Conservation (phyloP, 2,329 filamentous ascomycete genomes). For the Bretziella fagacearum region DNA sequence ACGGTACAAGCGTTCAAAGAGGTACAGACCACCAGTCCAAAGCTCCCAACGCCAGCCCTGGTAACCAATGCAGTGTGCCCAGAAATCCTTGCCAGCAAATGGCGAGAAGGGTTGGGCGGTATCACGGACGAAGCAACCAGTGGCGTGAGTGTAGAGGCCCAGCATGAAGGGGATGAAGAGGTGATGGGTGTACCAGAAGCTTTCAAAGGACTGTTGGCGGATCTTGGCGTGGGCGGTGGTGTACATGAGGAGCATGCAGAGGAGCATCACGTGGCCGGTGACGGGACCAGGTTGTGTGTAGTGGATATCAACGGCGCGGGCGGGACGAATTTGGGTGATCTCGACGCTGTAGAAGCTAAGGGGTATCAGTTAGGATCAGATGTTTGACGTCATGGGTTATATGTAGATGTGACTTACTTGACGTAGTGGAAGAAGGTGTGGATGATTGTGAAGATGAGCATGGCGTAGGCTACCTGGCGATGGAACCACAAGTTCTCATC, state of each 20-base stretch:
- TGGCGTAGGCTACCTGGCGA: conserved; percentile 76
- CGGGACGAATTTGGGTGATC: conserved; percentile 60
- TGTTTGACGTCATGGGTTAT: neutral
- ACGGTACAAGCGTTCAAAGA: conserved; percentile 76
- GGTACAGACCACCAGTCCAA: conserved; percentile 67
- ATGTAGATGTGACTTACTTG: conserved; percentile 32
- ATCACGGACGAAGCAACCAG: conserved; percentile 91
- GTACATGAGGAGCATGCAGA: conserved; percentile 98
- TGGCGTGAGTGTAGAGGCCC: conserved; percentile 87
- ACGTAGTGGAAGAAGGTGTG: conserved; percentile 80
- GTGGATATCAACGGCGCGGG: conserved; percentile 75
- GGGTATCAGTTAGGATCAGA: neutral
- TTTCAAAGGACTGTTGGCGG: conserved; percentile 91
- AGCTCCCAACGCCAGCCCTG: conserved; percentile 97
- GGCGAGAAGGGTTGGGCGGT: conserved; percentile 56
- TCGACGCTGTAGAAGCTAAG: conserved; percentile 78
- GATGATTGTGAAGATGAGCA: conserved; percentile 65
- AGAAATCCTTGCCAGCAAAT: conserved; percentile 67
- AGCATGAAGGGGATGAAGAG: conserved; percentile 91
- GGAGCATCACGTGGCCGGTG: conserved; percentile 90
- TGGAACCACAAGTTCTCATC: conserved; percentile 98
- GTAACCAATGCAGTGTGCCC: conserved; percentile 88
- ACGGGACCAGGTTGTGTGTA: conserved; percentile 79
- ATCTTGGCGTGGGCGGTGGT: conserved; percentile 89
- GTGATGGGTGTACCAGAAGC: conserved; percentile 98